These are phyloP conservation scores for Gossypium turneri DNA, from an alignment of 345 rosid species.

Conservation along the genomic window DNA sequence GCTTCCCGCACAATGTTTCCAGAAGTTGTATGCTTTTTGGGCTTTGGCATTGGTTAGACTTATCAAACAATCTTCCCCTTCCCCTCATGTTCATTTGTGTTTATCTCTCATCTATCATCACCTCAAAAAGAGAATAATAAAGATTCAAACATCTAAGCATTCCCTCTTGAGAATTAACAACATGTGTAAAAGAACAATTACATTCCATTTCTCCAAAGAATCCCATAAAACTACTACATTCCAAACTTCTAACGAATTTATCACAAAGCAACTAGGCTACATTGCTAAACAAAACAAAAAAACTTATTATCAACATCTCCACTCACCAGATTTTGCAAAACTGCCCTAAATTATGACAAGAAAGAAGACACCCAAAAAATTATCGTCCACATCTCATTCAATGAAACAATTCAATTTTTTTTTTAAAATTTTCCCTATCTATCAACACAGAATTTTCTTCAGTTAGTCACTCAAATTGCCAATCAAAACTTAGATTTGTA, in stretches of 20 bases:
- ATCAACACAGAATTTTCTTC: neutral
- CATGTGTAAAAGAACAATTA: neutral
- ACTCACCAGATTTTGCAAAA: neutral
- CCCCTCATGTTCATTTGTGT: neutral
- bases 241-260: neutral
- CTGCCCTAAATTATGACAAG: neutral
- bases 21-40: neutral
- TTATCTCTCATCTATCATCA: constrained; percentile 6
- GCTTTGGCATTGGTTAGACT: neutral
- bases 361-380: neutral
- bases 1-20: neutral
- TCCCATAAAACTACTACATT: neutral
- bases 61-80: neutral
- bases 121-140: neutral
- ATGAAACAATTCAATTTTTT: neutral
- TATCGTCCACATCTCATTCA: neutral
- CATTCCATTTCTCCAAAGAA: neutral
- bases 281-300: neutral
- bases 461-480: neutral
- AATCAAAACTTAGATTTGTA: neutral
- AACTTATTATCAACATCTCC: neutral
- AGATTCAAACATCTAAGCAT: neutral
- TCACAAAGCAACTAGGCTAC: neutral
- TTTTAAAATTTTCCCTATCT: neutral
- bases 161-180: neutral